Base-by-base conservation (phyloP, 768 basidiomycete species). In the Artomyces pyxidatus region DNA sequence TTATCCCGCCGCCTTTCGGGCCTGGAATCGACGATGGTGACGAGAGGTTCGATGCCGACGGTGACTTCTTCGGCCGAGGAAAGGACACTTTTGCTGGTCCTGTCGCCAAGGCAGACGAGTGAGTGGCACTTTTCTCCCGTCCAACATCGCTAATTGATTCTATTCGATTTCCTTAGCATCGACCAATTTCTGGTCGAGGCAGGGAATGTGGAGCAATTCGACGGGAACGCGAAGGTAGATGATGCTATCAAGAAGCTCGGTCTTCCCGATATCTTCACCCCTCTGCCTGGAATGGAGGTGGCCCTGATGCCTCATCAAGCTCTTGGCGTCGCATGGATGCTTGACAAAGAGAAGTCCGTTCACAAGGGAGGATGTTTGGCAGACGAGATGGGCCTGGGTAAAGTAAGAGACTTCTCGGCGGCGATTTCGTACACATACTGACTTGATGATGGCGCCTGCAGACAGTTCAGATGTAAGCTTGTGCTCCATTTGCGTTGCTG, bases 281-380 rank as follows among this genome's bases (percentile, higher is more conserved):
- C 69, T 21, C 50, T 87, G 2, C 77, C 77, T 0, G 80, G 78
- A 4, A 78, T 88, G 74, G 68, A 68, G 14, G 68, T 85, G 22
- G 62, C 73, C 0, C 64, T 87, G 29, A 79, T 87, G 79, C 73
- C 85, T 9, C 85, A 87, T 61, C 81, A 86, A 56, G 68, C 74
- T 16, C 76, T 88, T 43, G 76, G 62, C 9, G 67, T 68, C 5
- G 60, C 60, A 4, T 78, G 73, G 69, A 72, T 75, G 69, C 42
- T 70, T 8, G 61, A 69, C 27, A 59, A 65, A 49, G 55, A 73
- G 62, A 65, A 50, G 45, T 45, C 57, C 12, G 5, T 21, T 5
- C 37, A 55, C 35, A 61, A 57, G 28, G 68, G 68, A n/a, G 68
- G 68, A 6, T 56, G 57, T 37, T 43, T 68, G 37, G 59, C 59